phyloP scores from a whole-genome alignment of 2,329 filamentous ascomycete genomes.

The Tolypocladium sp. region DNA sequence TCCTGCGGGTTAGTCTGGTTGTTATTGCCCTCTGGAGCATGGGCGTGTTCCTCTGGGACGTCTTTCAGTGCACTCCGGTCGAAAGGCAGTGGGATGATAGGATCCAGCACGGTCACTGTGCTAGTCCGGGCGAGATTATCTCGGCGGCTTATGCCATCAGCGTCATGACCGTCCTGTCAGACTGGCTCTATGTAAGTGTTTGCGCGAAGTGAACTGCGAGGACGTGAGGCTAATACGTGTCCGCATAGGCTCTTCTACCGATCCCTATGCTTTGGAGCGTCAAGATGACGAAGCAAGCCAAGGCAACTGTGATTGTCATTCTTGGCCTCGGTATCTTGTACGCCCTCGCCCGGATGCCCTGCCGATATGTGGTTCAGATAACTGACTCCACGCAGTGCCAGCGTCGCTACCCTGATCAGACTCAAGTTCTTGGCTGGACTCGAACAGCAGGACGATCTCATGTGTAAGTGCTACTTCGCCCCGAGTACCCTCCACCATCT shows the following conservation, averaged over 20 bases:
- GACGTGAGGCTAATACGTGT: background rate
- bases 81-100: slow-evolving; percentile 44
- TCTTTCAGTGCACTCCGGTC: slow-evolving; percentile 42
- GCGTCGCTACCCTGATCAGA: slow-evolving; percentile 43
- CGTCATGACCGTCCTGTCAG: slow-evolving; percentile 42
- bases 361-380: slow-evolving; percentile 1
- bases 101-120: slow-evolving; percentile 32
- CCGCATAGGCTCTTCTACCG: slow-evolving; percentile 34
- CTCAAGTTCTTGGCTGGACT: slow-evolving; percentile 38
- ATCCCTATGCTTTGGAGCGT: slow-evolving; percentile 46
- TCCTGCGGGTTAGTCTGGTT: slow-evolving; percentile 34
- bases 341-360: slow-evolving; percentile 6
- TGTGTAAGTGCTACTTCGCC: slow-evolving; percentile 28
- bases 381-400: slow-evolving; percentile 28
- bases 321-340: slow-evolving; percentile 42
- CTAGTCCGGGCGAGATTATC: slow-evolving; percentile 32
- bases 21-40: slow-evolving; percentile 37
- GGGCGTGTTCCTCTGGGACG: slow-evolving; percentile 41
- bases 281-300: slow-evolving; percentile 42
- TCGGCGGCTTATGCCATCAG: slow-evolving; percentile 41
- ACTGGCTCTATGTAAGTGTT: slow-evolving; percentile 39
- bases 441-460: slow-evolving; percentile 33
- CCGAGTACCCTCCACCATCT: slow-evolving; percentile 1
- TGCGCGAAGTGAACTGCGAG: background rate
- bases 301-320: slow-evolving; percentile 40